Percentiles rank a stretch among this genome's conserved stretches.
phyloP scores from a whole-genome alignment of 2,329 filamentous ascomycete species.

The Seiridium cupressi region DNA sequence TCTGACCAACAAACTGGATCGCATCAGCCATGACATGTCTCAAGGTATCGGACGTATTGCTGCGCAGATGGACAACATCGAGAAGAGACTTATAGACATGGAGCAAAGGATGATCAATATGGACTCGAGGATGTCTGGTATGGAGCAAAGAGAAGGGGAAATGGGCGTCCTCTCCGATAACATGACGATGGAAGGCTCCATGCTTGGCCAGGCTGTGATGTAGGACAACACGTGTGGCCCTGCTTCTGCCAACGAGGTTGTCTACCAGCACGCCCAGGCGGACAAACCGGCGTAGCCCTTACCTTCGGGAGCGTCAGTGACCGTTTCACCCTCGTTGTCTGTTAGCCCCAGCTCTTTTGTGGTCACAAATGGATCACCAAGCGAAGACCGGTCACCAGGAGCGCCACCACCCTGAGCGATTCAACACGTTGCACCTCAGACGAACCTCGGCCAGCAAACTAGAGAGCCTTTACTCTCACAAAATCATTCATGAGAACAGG shows the following conservation, averaged over 20 bases:
- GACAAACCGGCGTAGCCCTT: neutral
- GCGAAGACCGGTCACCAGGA: too few species aligned
- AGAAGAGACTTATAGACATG: conserved; percentile 54
- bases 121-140: conserved; percentile 35
- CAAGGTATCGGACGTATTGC: conserved; percentile 52
- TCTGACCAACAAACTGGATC: conserved; percentile 59
- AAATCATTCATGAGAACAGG: neutral
- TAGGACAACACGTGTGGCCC: conserved; percentile 16
- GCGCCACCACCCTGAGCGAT: too few species aligned
- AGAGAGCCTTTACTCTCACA: neutral
- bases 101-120: conserved; percentile 38
- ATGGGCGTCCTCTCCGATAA: conserved; percentile 38
- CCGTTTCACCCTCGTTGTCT: too few species aligned
- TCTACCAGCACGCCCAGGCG: too few species aligned
- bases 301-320: neutral
- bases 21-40: conserved; percentile 54
- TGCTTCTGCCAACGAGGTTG: neutral
- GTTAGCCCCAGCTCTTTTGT: too few species aligned
- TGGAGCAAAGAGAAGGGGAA: conserved; percentile 31
- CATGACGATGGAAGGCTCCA: conserved; percentile 33
- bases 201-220: conserved; percentile 34
- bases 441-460: neutral
- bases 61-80: conserved; percentile 47
- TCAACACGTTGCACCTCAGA: neutral
- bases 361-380: too few species aligned